Evolutionary conservation across 1,284 basidiomycete genomes (phyloP).

Genomic region (Meira miltonrushii): DNA sequence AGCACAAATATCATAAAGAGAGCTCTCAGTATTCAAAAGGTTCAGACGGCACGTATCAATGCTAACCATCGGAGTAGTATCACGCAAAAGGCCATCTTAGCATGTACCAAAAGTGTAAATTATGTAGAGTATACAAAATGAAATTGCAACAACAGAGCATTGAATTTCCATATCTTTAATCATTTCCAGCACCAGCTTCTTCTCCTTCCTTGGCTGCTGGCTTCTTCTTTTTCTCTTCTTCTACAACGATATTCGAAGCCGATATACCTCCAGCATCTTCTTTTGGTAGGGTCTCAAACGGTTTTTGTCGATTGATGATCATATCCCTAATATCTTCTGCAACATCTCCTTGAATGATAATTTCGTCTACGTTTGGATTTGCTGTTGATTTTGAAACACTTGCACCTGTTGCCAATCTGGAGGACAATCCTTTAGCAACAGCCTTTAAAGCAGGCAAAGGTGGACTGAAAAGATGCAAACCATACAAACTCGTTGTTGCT

Average conservation of each 20-base stretch:
- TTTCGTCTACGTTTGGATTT: constrained; percentile 47
- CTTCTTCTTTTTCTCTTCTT: constrained; percentile 49
- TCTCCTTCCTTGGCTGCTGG: constrained; percentile 17
- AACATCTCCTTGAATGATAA: constrained; percentile 51
- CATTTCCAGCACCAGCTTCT: constrained; percentile 3
- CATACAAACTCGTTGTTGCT: constrained; percentile 44
- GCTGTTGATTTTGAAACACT: constrained; percentile 47
- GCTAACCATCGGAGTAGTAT: no score
- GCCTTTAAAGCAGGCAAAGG: constrained; percentile 48
- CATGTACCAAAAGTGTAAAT: background rate
- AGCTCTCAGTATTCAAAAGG: background rate
- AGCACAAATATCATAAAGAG: background rate
- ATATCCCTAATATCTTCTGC: constrained; percentile 42
- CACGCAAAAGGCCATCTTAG: background rate
- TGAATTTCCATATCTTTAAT: no score
- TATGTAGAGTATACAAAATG: no score
- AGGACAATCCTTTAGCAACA: constrained; percentile 47
- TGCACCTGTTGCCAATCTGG: constrained; percentile 48
- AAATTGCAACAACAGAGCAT: no score
- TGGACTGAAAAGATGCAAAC: constrained; percentile 47
- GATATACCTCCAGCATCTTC: constrained; percentile 37
- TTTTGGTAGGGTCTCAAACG: constrained; percentile 43
- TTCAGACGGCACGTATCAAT: no score
- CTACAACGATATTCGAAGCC: constrained; percentile 43
- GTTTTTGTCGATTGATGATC: constrained; percentile 39